Conservation (phyloP, 2,329 filamentous ascomycete species). For the Neopestalotiopsis clavispora region DNA sequence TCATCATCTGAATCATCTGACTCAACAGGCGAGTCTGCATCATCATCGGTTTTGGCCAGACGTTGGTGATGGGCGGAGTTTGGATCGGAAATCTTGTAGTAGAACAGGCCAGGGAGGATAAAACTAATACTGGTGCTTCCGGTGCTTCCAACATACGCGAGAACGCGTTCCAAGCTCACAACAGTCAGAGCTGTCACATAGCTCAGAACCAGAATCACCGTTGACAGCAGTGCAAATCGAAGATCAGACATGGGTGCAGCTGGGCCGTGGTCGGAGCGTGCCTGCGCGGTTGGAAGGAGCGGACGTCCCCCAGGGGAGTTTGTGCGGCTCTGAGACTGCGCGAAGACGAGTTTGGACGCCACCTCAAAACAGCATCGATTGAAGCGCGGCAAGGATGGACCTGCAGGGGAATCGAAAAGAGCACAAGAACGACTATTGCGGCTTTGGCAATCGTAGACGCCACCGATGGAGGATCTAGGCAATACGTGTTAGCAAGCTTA, state of each 20-base stretch:
- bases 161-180: slow-evolving; percentile 83
- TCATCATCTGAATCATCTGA: slow-evolving; percentile 54
- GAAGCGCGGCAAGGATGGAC: slow-evolving; percentile 96
- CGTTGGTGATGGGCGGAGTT: slow-evolving; percentile 86
- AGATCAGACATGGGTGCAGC: slow-evolving; percentile 77
- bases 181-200: slow-evolving; percentile 93
- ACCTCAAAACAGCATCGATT: slow-evolving; percentile 90
- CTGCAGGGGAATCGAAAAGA: slow-evolving; percentile 95
- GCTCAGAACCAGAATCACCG: slow-evolving; percentile 79
- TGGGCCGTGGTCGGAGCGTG: slow-evolving; percentile 57
- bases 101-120: slow-evolving; percentile 93
- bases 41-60: slow-evolving; percentile 89
- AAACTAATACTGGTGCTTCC: slow-evolving; percentile 96
- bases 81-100: slow-evolving; percentile 96
- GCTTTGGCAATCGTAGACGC: slow-evolving; percentile 92
- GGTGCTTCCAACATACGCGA: slow-evolving; percentile 94
- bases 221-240: slow-evolving; percentile 89
- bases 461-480: slow-evolving; percentile 69
- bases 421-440: slow-evolving; percentile 93
- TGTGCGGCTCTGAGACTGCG: slow-evolving; percentile 44
- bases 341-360: slow-evolving; percentile 69
- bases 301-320: slow-evolving; percentile 47
- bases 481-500: neutral
- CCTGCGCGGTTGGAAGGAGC: slow-evolving; percentile 44
- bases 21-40: slow-evolving; percentile 66